Evolutionary conservation across 345 rosid species (phyloP), one percentile per base, ranked within the genome.

Genomic region (Garcia nutans): DNA sequence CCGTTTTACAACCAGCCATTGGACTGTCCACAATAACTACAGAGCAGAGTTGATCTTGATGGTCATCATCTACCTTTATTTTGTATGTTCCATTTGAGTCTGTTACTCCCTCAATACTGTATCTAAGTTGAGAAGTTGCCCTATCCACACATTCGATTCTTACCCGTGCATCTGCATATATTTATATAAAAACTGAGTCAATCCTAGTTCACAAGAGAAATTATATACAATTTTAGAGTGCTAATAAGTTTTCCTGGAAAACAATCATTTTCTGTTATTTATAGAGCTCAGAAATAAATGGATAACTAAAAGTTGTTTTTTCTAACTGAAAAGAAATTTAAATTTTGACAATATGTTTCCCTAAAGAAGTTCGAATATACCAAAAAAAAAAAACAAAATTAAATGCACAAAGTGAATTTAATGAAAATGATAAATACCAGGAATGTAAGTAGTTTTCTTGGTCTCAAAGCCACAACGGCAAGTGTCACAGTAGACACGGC

Each of bases 381-480:
- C 41, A 37, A 37, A 37, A 37, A 37, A 37, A 37, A 37, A 37
- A 37, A 5, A 37, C 5, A 3, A 37, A 37, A 37, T 37, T 2
- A 6, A 5, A 37, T 37, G 41, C 41, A 37, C 5, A 37, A 37
- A 37, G 41, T 37, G 5, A 0, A 37, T 37, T 37, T 37, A 37
- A 24, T 26, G 5, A 10, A 24, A 16, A 16, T 17, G 1, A 33
- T 37, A 3, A 67, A 33, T 77, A 93, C 97, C 91, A 3, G 24
- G 19, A 3, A 93, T 85, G 72, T 78, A 84, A 74, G 80, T 45
- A 45, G 87, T 82, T 64, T 80, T 82, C 22, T 70, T 55, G 68
- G 93, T 91, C 85, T 90, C 91, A 33, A 93, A 89, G 49, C 95
- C 95, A 71, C 80, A 84, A 6, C 83, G 86, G 79, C 95, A 89